These are phyloP conservation scores for Exophiala mesophila DNA, from an alignment of 2,329 filamentous ascomycete species.

Conservation along the genomic window DNA sequence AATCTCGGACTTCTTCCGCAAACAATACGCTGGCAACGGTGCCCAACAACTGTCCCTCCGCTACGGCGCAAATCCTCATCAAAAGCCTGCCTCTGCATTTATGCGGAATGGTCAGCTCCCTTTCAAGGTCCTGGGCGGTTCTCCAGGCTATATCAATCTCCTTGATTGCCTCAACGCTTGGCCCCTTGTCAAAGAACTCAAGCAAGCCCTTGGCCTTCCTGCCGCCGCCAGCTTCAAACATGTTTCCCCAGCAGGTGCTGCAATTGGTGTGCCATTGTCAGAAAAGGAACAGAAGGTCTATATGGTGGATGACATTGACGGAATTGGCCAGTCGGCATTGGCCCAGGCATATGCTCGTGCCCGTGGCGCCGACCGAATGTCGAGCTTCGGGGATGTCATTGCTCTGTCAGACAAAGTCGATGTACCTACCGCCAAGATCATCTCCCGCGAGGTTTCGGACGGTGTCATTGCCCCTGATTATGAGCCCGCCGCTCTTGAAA, in stretches of 20 bases:
- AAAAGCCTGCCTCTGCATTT: slow-evolving; percentile 90
- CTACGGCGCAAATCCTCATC: slow-evolving; percentile 96
- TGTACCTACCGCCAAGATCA: slow-evolving; percentile 90
- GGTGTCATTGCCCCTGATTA: slow-evolving; percentile 91
- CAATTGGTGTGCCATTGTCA: slow-evolving; percentile 81
- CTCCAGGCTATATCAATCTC: slow-evolving; percentile 95
- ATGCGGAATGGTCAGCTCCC: slow-evolving; percentile 68
- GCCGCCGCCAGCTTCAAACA: slow-evolving; percentile 99
- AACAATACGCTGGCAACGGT: slow-evolving; percentile 86
- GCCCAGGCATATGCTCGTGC: slow-evolving; percentile 95
- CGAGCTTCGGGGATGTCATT: slow-evolving; percentile 95
- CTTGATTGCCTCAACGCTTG: slow-evolving; percentile 95
- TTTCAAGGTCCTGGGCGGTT: slow-evolving; percentile 88
- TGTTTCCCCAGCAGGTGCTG: slow-evolving; percentile 92
- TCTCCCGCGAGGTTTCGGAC: slow-evolving; percentile 95
- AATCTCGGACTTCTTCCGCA: slow-evolving; percentile 95
- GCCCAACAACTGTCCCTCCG: slow-evolving; percentile 78
- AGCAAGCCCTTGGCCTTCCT: slow-evolving; percentile 76
- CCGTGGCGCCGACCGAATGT: slow-evolving; percentile 95
- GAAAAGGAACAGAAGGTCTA: slow-evolving; percentile 93
- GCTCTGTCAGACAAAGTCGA: slow-evolving; percentile 89
- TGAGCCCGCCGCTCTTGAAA: slow-evolving; percentile 75
- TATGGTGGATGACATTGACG: slow-evolving; percentile 93
- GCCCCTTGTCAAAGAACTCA: slow-evolving; percentile 94
- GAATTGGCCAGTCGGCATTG: slow-evolving; percentile 76